A percentile compares a stretch with the other conserved stretches of the same genome.
Conservation (phyloP, 495 filamentous ascomycete species). For the Penicillium lividum region DNA sequence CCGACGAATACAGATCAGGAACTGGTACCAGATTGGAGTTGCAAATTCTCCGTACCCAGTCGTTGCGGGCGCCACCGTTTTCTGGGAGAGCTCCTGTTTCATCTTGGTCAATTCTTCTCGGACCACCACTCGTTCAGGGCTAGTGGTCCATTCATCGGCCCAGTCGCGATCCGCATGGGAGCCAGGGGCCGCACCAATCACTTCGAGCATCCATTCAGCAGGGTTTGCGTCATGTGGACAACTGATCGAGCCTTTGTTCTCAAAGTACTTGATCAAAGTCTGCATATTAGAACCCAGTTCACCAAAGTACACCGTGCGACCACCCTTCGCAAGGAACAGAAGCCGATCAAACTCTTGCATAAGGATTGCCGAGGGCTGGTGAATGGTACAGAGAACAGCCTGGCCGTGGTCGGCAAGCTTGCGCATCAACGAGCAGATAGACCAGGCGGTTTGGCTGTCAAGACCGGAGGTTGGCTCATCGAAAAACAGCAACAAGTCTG, state of each 20-base stretch:
- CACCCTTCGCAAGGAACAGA: constrained; percentile 72
- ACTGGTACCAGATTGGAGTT: constrained; percentile 48
- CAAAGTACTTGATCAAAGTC: constrained; percentile 73
- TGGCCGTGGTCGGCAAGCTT: constrained; percentile 83
- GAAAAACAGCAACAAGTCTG: constrained; percentile 73
- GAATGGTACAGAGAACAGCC: constrained; percentile 89
- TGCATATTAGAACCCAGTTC: constrained; percentile 67
- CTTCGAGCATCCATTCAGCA: constrained; percentile 87
- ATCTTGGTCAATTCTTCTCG: constrained; percentile 54
- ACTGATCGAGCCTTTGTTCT: constrained; percentile 59
- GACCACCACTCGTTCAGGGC: constrained; percentile 62
- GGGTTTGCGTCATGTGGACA: constrained; percentile 72
- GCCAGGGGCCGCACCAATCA: constrained; percentile 78
- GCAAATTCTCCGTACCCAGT: constrained; percentile 40
- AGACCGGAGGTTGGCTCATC: constrained; percentile 52
- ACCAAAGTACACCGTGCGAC: constrained; percentile 77
- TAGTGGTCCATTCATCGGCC: constrained; percentile 67
- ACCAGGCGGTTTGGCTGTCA: constrained; percentile 66
- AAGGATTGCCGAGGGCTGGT: constrained; percentile 88
- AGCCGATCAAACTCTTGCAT: constrained; percentile 91
- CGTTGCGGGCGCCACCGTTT: not conserved
- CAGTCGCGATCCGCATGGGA: constrained; percentile 61
- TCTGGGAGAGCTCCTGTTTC: constrained; percentile 3
- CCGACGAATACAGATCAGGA: constrained; percentile 44
- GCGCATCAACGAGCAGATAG: constrained; percentile 73